Base-by-base conservation (phyloP, 169 alveolate genomes). In the Cryptosporidium ryanae region DNA sequence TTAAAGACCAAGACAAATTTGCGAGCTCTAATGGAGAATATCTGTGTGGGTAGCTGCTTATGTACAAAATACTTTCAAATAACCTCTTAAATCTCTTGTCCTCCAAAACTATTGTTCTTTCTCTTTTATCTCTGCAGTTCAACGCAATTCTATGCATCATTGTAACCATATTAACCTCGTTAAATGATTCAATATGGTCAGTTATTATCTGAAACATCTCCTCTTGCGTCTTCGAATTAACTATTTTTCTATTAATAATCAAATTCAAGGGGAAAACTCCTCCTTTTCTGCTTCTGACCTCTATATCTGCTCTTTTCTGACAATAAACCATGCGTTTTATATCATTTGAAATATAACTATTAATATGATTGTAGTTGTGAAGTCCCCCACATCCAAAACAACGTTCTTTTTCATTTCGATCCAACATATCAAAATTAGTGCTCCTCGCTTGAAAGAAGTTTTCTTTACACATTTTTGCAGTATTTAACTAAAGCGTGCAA, bases 21-120 rank as follows among this genome's bases (percentile, higher is more conserved):
- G 87, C 57, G 0, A 76, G 87, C 34, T 76, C 87, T 38, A 57
- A 32, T 31, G 87, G 87, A 12, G 64, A 76, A 61, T 38, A 76
- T 59, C 76, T 43, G 17, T 13, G 32, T 29, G 87, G 44, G 15
- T 15, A 76, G 23, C 52, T 55, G 54, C 63, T 21, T 43, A 67
- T 59, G 23, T 55, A 59, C 18, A 76, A 29, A 18, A 61, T 29
- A 29, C 27, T 18, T 15, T 76, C 87, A 31, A 76, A 38, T 4
- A 76, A 64, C 18, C 57, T 23, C 13, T 10, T 61, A 76, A 76
- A 76, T 61, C 87, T 76, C 29, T 55, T 55, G 21, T 76, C 87
- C 27, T 65, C 21, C n/a, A 21, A 57, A 23, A 76, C 46, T 29
- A 18, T 76, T 13, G 49, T 34, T 38, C 46, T 76, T 2, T 38